A percentile compares a stretch with the other conserved stretches of the same genome.
phyloP scores from a whole-genome alignment of 1,284 basidiomycete genomes.

The Cutaneotrichosporon sp. region DNA sequence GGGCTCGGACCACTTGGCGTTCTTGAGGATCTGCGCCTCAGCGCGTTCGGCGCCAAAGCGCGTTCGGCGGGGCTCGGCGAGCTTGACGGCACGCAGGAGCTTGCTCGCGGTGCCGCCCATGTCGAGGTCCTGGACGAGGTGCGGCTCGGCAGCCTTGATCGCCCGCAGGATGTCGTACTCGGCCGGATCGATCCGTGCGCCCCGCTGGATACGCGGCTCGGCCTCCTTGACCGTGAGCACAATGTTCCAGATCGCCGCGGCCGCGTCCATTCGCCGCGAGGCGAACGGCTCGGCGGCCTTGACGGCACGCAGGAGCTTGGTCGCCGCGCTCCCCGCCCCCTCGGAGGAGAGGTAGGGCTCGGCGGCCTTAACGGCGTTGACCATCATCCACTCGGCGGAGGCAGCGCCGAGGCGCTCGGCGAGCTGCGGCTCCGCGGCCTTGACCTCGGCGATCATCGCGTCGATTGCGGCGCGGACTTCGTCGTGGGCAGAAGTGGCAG shows the following conservation, averaged over 20 bases:
- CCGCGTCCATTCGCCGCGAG: background rate
- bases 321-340: background rate
- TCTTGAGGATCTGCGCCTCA: background rate
- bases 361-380: slow-evolving; percentile 5
- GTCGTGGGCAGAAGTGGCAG: background rate
- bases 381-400: slow-evolving; percentile 3
- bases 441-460: background rate
- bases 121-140: slow-evolving; percentile 1
- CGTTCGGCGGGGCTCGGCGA: background rate
- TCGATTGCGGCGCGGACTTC: background rate
- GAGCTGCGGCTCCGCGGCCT: background rate
- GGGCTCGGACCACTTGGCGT: background rate
- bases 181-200: background rate
- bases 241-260: background rate
- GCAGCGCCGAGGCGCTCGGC: background rate
- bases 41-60: background rate
- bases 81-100: background rate
- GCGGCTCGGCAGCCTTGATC: slow-evolving; percentile 7
- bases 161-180: slow-evolving; percentile 1
- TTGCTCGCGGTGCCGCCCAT: background rate
- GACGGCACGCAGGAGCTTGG: slow-evolving; percentile 1
- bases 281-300: slow-evolving; percentile 3
- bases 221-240: slow-evolving; percentile 2
- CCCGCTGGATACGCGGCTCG: background rate
- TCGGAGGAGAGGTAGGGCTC: background rate